A percentile compares a stretch with the other conserved stretches of the same genome.
Evolutionary conservation across 805 yeast genomes (phyloP).

Genomic region (Saturnispora galanensis): DNA sequence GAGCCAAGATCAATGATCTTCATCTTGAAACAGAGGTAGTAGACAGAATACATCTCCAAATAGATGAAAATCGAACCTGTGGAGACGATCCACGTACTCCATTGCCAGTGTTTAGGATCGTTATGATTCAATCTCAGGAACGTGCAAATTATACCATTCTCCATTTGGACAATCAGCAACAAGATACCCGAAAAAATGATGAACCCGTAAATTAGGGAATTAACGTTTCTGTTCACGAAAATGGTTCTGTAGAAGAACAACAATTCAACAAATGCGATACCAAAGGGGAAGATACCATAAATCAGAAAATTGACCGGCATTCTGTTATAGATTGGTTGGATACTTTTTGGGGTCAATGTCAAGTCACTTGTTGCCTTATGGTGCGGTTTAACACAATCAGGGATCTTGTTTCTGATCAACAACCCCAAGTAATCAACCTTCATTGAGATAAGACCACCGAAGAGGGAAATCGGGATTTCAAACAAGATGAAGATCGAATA

Average conservation of each 20-base stretch:
- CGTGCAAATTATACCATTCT: slow-evolving; percentile 60
- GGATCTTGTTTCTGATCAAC: slow-evolving; percentile 17
- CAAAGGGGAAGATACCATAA: slow-evolving; percentile 71
- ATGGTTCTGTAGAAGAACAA: slow-evolving; percentile 62
- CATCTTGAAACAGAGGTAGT: slow-evolving; percentile 50
- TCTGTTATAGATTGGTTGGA: slow-evolving; percentile 29
- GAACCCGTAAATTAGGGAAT: slow-evolving; percentile 45
- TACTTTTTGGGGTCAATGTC: background rate
- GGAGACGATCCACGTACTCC: slow-evolving; percentile 69
- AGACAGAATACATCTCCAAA: slow-evolving; percentile 55
- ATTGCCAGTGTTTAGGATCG: slow-evolving; percentile 67
- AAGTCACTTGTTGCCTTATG: background rate
- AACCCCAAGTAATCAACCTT: slow-evolving; percentile 17
- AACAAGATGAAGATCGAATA: slow-evolving; percentile 49
- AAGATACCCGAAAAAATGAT: slow-evolving; percentile 51
- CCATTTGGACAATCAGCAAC: slow-evolving; percentile 53
- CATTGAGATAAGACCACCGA: slow-evolving; percentile 52
- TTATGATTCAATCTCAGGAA: slow-evolving; percentile 44
- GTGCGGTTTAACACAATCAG: slow-evolving; percentile 12
- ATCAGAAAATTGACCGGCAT: slow-evolving; percentile 29
- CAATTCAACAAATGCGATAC: slow-evolving; percentile 71
- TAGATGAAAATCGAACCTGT: slow-evolving; percentile 62
- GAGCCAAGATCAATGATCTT: slow-evolving; percentile 61
- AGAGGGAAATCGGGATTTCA: slow-evolving; percentile 64
- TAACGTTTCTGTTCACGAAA: slow-evolving; percentile 74